A percentile compares a stretch with the other conserved stretches of the same genome.
Evolutionary conservation across 164 flowering plant species (phyloP).

Genomic region (Macadamia tetraphylla): DNA sequence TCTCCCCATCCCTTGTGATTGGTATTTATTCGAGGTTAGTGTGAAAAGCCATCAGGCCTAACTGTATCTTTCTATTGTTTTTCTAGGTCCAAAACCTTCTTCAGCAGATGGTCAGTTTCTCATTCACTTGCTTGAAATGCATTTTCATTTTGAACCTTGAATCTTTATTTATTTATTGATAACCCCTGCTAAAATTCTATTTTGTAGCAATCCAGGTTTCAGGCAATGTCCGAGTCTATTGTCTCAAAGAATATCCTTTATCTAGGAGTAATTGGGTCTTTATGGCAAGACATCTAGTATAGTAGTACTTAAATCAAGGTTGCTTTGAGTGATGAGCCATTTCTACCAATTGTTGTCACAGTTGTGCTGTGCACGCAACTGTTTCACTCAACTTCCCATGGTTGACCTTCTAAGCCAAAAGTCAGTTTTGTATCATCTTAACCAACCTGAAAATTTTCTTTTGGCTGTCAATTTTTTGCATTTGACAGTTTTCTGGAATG

Average conservation of each 20-base stretch:
- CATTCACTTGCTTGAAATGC: not conserved
- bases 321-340: not conserved
- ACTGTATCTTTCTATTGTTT: conserved; percentile 2
- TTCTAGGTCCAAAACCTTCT: conserved; percentile 73
- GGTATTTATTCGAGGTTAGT: not conserved
- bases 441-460: too few relatives aligned
- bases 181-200: not conserved
- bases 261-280: not conserved
- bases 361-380: not conserved
- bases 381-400: too few relatives aligned
- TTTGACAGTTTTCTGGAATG: too few relatives aligned
- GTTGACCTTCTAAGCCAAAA: too few relatives aligned
- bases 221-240: conserved; percentile 82
- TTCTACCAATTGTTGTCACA: not conserved
- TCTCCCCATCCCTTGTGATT: not conserved
- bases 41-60: not conserved
- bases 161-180: not conserved
- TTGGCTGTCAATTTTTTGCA: too few relatives aligned
- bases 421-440: too few relatives aligned
- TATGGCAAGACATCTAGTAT: not conserved
- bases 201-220: conserved; percentile 92
- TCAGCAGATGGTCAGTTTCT: conserved; percentile 68
- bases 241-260: conserved; percentile 91
- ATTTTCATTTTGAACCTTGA: not conserved
- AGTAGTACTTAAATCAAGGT: not conserved